Evolutionary conservation across 2,329 filamentous ascomycete genomes (phyloP).

Genomic region (Falciphora oryzae): DNA sequence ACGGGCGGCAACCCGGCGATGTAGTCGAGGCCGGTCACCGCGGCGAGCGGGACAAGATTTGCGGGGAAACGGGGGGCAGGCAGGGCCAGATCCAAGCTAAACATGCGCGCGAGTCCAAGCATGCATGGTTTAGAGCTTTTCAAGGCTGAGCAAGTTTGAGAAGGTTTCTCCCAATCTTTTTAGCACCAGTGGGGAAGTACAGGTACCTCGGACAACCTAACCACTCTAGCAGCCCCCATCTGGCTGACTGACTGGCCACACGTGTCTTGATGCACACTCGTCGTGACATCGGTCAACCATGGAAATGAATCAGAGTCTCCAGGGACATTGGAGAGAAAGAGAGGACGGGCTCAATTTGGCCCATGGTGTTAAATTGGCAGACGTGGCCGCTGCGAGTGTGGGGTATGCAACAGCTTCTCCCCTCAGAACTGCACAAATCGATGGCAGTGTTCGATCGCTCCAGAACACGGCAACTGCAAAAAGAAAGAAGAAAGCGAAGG

Average conservation of each 20-base stretch:
- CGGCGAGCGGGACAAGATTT: neutral
- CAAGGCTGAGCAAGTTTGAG: slow-evolving; percentile 9
- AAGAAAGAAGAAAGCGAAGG: neutral
- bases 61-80: neutral
- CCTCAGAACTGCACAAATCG: no score
- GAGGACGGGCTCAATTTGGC: neutral
- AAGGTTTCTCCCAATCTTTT: slow-evolving; percentile 2
- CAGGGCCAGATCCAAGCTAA: neutral
- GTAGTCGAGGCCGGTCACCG: no score
- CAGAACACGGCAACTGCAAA: neutral
- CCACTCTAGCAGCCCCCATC: no score
- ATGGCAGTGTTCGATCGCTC: no score
- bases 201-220: neutral
- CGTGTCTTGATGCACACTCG: no score
- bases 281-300: no score
- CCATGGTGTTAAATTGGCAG: no score
- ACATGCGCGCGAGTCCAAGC: neutral
- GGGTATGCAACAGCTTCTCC: neutral
- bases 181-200: neutral
- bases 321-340: neutral
- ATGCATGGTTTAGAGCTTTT: neutral
- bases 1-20: no score
- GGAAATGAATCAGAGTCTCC: neutral
- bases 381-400: no score
- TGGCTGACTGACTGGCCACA: neutral